These are phyloP conservation scores for Amauroascus niger DNA, from an alignment of 2,329 filamentous ascomycete species.

Conservation along the genomic window DNA sequence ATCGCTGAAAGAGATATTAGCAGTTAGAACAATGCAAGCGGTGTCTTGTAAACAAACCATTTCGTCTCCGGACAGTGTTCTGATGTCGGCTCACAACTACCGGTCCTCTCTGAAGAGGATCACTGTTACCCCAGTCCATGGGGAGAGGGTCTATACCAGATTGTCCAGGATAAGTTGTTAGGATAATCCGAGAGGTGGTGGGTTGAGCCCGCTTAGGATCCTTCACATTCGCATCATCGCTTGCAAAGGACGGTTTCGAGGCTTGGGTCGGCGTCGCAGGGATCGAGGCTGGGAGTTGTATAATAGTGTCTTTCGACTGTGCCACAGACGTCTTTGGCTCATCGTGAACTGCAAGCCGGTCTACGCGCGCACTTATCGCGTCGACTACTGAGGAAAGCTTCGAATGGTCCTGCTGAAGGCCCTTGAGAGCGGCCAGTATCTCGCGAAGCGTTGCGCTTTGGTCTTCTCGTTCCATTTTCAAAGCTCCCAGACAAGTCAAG, in stretches of 20 bases:
- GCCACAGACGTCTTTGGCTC: not conserved
- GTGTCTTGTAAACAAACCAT: slow-evolving; percentile 48
- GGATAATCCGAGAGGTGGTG: slow-evolving; percentile 52
- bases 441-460: slow-evolving; percentile 8
- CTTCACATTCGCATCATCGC: not conserved
- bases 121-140: slow-evolving; percentile 75
- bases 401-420: slow-evolving; percentile 11
- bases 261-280: slow-evolving; percentile 8
- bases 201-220: slow-evolving; percentile 10
- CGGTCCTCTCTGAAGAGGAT: slow-evolving; percentile 67
- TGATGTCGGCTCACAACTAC: slow-evolving; percentile 73
- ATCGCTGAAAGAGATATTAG: slow-evolving; percentile 40
- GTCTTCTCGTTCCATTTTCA: slow-evolving; percentile 5
- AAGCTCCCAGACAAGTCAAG: not conserved
- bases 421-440: slow-evolving; percentile 12
- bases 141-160: slow-evolving; percentile 85
- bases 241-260: not conserved
- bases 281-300: slow-evolving; percentile 4
- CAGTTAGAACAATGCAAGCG: not conserved
- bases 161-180: slow-evolving; percentile 85
- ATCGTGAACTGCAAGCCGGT: slow-evolving; percentile 3
- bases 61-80: slow-evolving; percentile 68
- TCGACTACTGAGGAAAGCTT: slow-evolving; percentile 7
- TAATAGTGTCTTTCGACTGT: not conserved
- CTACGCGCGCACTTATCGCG: slow-evolving; percentile 7